A percentile compares a stretch with the other conserved stretches of the same genome.
These are phyloP conservation scores for Polygonum maritimum DNA, from an alignment of 148 eudicot genomes.

Conservation along the genomic window DNA sequence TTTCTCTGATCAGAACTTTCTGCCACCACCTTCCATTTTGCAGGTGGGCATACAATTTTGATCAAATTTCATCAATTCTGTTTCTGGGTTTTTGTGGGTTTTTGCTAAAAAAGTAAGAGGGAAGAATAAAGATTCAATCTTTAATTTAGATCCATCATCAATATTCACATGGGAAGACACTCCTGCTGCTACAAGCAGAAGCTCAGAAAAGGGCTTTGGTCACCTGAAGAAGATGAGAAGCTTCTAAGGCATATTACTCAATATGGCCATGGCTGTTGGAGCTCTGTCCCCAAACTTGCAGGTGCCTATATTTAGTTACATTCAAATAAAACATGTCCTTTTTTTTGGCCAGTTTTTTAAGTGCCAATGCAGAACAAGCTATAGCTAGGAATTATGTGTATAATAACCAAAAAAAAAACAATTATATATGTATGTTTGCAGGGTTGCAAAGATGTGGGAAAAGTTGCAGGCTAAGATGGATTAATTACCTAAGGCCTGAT, in stretches of 20 bases:
- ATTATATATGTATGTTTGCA: slow-evolving; percentile 6
- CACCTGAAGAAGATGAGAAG: slow-evolving; percentile 98
- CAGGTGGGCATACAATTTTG: background rate
- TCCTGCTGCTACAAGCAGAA: slow-evolving; percentile 89
- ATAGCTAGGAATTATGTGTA: background rate
- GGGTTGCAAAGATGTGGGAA: slow-evolving; percentile 95
- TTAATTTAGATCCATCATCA: background rate
- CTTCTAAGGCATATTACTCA: slow-evolving; percentile 76
- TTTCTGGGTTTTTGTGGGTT: background rate
- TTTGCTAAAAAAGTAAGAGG: background rate
- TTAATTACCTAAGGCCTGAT: slow-evolving; percentile 87
- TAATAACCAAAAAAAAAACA: background rate
- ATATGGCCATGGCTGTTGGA: slow-evolving; percentile 93
- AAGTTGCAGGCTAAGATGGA: slow-evolving; percentile 94
- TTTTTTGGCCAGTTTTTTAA: background rate
- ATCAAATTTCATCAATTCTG: background rate
- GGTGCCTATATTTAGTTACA: slow-evolving; percentile 22
- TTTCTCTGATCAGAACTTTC: background rate
- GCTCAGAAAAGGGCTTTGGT: slow-evolving; percentile 94
- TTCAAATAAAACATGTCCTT: background rate
- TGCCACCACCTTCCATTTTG: slow-evolving; percentile 12
- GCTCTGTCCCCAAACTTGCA: slow-evolving; percentile 96
- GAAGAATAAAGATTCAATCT: background rate
- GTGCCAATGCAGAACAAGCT: background rate
- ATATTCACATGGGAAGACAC: slow-evolving; percentile 62